phyloP scores from a whole-genome alignment of 139 green algal species.

The Chlorella sorokiniana region DNA sequence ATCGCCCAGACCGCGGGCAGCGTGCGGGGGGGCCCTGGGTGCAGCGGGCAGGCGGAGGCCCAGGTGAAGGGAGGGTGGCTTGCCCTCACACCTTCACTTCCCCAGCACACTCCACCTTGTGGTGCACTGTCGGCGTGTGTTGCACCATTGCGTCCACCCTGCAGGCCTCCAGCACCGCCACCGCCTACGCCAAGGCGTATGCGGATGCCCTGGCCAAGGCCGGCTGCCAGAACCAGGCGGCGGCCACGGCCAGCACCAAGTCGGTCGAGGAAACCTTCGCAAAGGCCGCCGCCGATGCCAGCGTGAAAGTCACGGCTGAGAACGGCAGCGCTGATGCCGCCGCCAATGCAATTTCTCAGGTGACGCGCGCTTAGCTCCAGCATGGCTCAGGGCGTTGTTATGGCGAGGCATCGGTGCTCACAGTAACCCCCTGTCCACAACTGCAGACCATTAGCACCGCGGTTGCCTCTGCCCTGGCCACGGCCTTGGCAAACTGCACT shows the following conservation, averaged over 20 bases:
- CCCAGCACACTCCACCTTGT: too few species aligned
- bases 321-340: not conserved
- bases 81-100: too few species aligned
- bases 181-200: not conserved
- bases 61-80: not conserved
- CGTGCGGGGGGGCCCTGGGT: conserved; percentile 8
- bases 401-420: not conserved
- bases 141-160: not conserved
- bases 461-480: conserved; percentile 1
- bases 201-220: not conserved
- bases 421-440: not conserved
- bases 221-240: not conserved
- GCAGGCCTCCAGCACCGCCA: not conserved
- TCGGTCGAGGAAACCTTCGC: not conserved
- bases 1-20: not conserved
- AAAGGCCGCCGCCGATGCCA: not conserved
- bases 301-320: not conserved
- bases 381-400: not conserved
- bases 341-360: not conserved
- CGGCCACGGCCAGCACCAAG: not conserved
- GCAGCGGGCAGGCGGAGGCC: not conserved
- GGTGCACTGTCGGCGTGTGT: not conserved
- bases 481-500: not conserved
- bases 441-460: not conserved
- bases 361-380: not conserved